Evolutionary conservation across 768 basidiomycete species (phyloP).

Genomic region (Psilocybe subaeruginosa): DNA sequence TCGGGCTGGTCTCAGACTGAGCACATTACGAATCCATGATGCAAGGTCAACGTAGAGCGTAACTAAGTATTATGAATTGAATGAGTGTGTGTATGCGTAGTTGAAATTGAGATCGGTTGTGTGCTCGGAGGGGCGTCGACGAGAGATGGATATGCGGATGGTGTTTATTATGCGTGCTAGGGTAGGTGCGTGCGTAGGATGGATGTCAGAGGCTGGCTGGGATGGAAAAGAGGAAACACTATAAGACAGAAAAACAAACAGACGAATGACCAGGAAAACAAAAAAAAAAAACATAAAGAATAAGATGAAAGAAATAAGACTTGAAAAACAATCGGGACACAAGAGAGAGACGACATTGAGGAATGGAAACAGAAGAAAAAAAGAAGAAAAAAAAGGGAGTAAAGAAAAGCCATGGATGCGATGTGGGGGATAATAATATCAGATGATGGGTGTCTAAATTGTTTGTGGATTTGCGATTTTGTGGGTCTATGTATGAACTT

Average conservation of each 20-base stretch:
- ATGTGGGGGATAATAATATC: background rate
- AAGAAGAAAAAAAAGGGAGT: background rate
- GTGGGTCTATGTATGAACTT: background rate
- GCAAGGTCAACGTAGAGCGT: no score
- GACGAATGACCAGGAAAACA: background rate
- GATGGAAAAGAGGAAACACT: background rate
- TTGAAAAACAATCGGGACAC: no score
- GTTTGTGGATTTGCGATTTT: background rate
- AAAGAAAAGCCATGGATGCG: background rate
- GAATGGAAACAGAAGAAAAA: background rate
- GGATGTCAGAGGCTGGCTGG: background rate
- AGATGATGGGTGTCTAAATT: background rate
- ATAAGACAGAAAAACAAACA: background rate
- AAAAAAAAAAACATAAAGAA: background rate
- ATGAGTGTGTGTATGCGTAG: no score
- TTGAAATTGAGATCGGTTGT: no score
- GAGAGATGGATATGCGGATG: no score
- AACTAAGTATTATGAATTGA: no score
- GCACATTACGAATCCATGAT: no score
- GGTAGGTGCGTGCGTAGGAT: background rate
- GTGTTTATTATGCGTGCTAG: background rate
- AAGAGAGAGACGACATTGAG: no score
- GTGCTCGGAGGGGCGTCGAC: no score
- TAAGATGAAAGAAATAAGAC: background rate
- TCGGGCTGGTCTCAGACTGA: no score